Percentiles rank a stretch among this genome's conserved stretches.
phyloP scores from a whole-genome alignment of 192 early-diverging fungal genomes.

The Mortierella claussenii region DNA sequence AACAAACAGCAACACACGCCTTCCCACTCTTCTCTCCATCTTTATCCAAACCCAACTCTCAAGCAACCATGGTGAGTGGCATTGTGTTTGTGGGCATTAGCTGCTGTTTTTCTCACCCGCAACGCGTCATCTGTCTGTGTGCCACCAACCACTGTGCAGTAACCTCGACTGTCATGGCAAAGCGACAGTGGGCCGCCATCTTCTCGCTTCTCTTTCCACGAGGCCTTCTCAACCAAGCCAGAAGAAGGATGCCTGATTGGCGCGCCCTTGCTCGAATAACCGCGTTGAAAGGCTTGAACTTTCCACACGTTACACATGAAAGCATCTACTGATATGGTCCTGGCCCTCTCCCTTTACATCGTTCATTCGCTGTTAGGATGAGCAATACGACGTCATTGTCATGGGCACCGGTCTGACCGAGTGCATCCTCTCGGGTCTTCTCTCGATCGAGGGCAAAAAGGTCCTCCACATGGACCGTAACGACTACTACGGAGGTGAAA shows the following conservation, averaged over 20 bases:
- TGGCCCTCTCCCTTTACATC: background rate
- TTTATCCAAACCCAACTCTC: too few relatives aligned
- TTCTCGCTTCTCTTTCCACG: conserved; percentile 1
- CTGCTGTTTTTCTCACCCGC: background rate
- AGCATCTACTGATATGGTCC: too few relatives aligned
- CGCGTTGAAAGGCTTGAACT: too few relatives aligned
- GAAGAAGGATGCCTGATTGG: too few relatives aligned
- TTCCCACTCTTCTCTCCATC: too few relatives aligned
- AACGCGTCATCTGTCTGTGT: conserved; percentile 27
- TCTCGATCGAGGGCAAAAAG: conserved; percentile 92
- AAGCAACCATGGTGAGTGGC: conserved; percentile 29
- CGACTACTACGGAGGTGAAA: conserved; percentile 98
- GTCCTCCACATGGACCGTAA: conserved; percentile 94
- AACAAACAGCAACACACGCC: too few relatives aligned
- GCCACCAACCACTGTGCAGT: too few relatives aligned
- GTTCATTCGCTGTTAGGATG: conserved; percentile 75
- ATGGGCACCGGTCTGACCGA: conserved; percentile 92
- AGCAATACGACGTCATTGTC: conserved; percentile 89
- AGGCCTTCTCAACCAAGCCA: too few relatives aligned
- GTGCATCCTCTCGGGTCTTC: conserved; percentile 87
- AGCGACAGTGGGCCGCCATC: too few relatives aligned
- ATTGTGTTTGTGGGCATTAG: background rate
- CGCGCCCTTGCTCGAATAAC: too few relatives aligned
- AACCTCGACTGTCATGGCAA: too few relatives aligned
- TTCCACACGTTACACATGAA: too few relatives aligned